These are phyloP conservation scores for Wickerhamiella kurtzmanii DNA, from an alignment of 805 yeast species.

Conservation along the genomic window DNA sequence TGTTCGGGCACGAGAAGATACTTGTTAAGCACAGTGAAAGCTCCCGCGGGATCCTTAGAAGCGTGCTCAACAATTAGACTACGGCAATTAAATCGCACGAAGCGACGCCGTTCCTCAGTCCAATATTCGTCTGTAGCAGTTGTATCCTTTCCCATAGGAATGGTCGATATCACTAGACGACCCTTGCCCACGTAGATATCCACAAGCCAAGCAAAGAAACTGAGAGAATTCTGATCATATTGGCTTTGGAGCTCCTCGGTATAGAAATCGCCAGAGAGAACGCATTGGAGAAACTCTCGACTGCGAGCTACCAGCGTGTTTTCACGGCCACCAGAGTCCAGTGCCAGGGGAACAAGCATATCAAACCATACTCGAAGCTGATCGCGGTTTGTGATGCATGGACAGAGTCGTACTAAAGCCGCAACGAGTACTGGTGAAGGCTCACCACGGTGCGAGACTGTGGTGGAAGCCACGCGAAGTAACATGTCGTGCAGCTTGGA, in stretches of 20 bases:
- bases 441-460: constrained; percentile 1
- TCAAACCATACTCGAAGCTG: constrained; percentile 36
- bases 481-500: constrained; percentile 27
- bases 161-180: not conserved
- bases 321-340: constrained; percentile 45
- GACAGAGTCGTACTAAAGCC: constrained; percentile 22
- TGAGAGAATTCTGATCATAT: constrained; percentile 18
- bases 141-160: constrained; percentile 1
- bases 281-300: constrained; percentile 22
- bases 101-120: constrained; percentile 36
- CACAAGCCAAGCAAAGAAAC: not conserved
- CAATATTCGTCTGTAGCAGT: not conserved
- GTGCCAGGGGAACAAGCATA: constrained; percentile 36
- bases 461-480: constrained; percentile 15
- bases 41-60: constrained; percentile 26
- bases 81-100: constrained; percentile 34
- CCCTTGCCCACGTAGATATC: constrained; percentile 17
- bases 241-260: constrained; percentile 12
- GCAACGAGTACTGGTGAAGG: constrained; percentile 22
- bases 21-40: constrained; percentile 29
- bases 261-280: constrained; percentile 20
- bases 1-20: constrained; percentile 25
- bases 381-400: constrained; percentile 21
- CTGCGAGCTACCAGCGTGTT: constrained; percentile 27
- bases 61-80: constrained; percentile 33